These are phyloP conservation scores for Botrytis pseudocinerea DNA, from an alignment of 2,329 filamentous ascomycete genomes.

Conservation along the genomic window DNA sequence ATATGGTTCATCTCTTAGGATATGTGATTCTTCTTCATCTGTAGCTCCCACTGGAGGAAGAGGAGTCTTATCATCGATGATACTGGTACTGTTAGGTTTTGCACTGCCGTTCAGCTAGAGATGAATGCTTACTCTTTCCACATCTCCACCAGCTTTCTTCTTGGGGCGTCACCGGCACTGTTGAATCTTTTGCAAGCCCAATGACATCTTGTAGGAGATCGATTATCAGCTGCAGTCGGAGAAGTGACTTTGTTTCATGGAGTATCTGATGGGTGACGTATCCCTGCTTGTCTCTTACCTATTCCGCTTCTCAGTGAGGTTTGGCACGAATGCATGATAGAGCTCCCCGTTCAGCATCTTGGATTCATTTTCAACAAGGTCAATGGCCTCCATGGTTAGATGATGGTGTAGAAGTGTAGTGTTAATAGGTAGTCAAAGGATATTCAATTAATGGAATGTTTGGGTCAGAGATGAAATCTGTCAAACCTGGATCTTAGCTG, in stretches of 20 bases:
- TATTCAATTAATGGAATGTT: conserved; percentile 17
- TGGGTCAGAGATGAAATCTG: background rate
- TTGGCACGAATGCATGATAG: conserved; percentile 71
- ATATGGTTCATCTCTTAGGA: conserved; percentile 66
- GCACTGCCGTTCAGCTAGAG: conserved; percentile 7
- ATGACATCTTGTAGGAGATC: conserved; percentile 42
- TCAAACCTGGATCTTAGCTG: background rate
- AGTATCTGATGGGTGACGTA: conserved; percentile 39
- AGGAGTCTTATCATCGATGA: conserved; percentile 61
- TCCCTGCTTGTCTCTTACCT: conserved; percentile 39
- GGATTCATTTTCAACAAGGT: conserved; percentile 50
- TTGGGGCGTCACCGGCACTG: conserved; percentile 56
- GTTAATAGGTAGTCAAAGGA: background rate
- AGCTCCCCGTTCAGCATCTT: conserved; percentile 69
- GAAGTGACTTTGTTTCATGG: background rate
- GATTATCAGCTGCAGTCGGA: conserved; percentile 2
- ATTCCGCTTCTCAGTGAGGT: conserved; percentile 62
- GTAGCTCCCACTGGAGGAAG: conserved; percentile 60
- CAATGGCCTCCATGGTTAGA: conserved; percentile 37
- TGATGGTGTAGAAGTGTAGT: background rate
- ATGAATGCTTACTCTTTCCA: conserved; percentile 64
- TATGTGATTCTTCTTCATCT: conserved; percentile 62
- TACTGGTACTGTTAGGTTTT: conserved; percentile 24
- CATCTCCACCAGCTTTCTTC: conserved; percentile 64
- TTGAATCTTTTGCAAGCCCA: conserved; percentile 65